Percentiles rank a stretch among this genome's conserved stretches.
These are phyloP conservation scores for Zymoseptoria ardabiliae DNA, from an alignment of 2,329 filamentous ascomycete genomes.

Conservation along the genomic window DNA sequence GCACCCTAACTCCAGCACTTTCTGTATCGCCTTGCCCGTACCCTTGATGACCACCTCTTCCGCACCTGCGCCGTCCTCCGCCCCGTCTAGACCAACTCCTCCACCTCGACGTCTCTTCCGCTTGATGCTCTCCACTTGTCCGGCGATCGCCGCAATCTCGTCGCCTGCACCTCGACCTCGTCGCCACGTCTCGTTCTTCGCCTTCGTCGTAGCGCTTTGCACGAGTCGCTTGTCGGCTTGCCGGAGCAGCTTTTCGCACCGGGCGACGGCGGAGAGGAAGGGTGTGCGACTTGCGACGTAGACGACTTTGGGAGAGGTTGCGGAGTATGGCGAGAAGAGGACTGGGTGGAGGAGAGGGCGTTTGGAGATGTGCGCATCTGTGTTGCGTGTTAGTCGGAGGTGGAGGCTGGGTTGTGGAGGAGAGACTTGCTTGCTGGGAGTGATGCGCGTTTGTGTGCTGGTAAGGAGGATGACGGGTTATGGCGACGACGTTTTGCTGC, in stretches of 20 bases:
- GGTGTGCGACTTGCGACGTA: constrained; percentile 60
- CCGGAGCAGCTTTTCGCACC: constrained; percentile 56
- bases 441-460: not conserved
- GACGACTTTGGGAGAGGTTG: constrained; percentile 48
- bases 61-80: constrained; percentile 28
- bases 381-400: not conserved
- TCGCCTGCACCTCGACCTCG: constrained; percentile 13
- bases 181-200: constrained; percentile 17
- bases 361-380: constrained; percentile 45
- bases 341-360: constrained; percentile 53
- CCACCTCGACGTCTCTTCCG: constrained; percentile 12
- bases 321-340: constrained; percentile 47
- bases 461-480: not conserved
- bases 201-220: constrained; percentile 33
- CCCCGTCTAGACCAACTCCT: constrained; percentile 16
- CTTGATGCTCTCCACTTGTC: constrained; percentile 25
- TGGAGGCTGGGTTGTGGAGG: not conserved
- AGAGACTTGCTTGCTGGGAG: not conserved
- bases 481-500: not conserved
- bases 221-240: constrained; percentile 47
- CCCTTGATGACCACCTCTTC: constrained; percentile 56
- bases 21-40: constrained; percentile 59
- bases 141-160: constrained; percentile 32
- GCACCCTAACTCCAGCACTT: constrained; percentile 53
- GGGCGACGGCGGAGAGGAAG: constrained; percentile 61